A percentile compares a stretch with the other conserved stretches of the same genome.
These are phyloP conservation scores for Glomus cerebriforme DNA, from an alignment of 192 early-diverging fungal genomes.

Conservation along the genomic window DNA sequence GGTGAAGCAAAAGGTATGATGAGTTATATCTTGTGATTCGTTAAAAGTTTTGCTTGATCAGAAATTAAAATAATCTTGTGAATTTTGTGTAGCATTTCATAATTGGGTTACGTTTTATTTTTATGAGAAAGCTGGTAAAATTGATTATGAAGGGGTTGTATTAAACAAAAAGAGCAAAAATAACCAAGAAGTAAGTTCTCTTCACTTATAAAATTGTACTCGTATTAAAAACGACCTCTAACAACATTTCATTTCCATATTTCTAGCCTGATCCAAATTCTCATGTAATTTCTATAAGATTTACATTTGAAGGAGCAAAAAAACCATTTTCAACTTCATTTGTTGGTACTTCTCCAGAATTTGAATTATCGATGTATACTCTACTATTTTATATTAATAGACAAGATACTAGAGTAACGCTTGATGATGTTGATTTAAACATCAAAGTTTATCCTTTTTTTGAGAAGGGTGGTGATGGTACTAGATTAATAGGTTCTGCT, in stretches of 20 bases:
- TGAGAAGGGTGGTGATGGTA: background rate
- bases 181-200: background rate
- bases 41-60: background rate
- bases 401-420: background rate
- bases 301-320: slow-evolving; percentile 5
- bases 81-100: slow-evolving; percentile 20
- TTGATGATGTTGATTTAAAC: slow-evolving; percentile 20
- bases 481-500: slow-evolving; percentile 14
- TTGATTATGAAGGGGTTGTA: slow-evolving; percentile 17
- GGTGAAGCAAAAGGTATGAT: slow-evolving; percentile 18
- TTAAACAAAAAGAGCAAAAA: background rate
- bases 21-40: no score
- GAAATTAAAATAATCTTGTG: background rate
- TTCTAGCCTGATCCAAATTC: background rate
- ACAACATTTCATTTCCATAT: background rate
- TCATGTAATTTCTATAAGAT: slow-evolving; percentile 19
- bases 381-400: background rate
- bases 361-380: slow-evolving; percentile 28
- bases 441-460: slow-evolving; percentile 19
- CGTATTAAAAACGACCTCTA: no score
- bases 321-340: slow-evolving; percentile 29
- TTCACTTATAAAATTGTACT: background rate
- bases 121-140: slow-evolving; percentile 15
- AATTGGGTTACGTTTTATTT: slow-evolving; percentile 31
- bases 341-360: slow-evolving; percentile 33